Conservation (phyloP, 2,329 filamentous ascomycete genomes). For the Nothophoma quercina region DNA sequence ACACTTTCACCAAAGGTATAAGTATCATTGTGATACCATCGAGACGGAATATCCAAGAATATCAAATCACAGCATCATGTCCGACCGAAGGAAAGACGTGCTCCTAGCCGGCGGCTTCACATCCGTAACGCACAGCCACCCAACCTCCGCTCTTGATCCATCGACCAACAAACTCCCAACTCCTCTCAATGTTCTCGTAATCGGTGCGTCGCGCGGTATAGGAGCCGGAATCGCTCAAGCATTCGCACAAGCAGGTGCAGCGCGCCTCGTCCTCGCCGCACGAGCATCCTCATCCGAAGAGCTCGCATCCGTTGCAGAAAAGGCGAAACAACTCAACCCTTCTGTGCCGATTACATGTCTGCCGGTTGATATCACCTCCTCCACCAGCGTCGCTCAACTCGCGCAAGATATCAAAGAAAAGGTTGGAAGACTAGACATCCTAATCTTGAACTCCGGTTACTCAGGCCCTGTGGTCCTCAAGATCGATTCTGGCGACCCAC, state of each 20-base stretch:
- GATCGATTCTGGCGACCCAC: conserved; percentile 41
- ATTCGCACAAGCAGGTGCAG: conserved; percentile 40
- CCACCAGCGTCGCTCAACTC: conserved; percentile 34
- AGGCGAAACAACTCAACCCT: conserved; percentile 16
- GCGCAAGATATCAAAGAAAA: conserved; percentile 29
- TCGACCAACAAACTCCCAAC: conserved; percentile 27
- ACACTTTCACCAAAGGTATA: not conserved
- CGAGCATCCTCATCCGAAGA: conserved; percentile 28
- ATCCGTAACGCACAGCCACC: conserved; percentile 14
- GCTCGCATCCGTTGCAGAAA: conserved; percentile 23
- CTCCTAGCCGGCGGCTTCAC: conserved; percentile 5
- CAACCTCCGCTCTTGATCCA: conserved; percentile 23
- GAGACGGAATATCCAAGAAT: not conserved
- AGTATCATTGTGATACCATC: too few species aligned
- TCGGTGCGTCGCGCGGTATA: conserved; percentile 45
- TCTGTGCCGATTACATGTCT: conserved; percentile 8
- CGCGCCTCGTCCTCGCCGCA: conserved; percentile 34
- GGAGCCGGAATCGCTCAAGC: conserved; percentile 39
- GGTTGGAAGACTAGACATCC: conserved; percentile 44
- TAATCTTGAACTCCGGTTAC: conserved; percentile 51
- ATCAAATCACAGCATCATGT: not conserved
- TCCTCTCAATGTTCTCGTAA: conserved; percentile 38
- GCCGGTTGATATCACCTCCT: conserved; percentile 41
- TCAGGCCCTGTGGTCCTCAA: conserved; percentile 46
- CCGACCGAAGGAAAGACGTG: not conserved